Evolutionary conservation across 306 rosid species (phyloP).

Genomic region (Albizia julibrissin): DNA sequence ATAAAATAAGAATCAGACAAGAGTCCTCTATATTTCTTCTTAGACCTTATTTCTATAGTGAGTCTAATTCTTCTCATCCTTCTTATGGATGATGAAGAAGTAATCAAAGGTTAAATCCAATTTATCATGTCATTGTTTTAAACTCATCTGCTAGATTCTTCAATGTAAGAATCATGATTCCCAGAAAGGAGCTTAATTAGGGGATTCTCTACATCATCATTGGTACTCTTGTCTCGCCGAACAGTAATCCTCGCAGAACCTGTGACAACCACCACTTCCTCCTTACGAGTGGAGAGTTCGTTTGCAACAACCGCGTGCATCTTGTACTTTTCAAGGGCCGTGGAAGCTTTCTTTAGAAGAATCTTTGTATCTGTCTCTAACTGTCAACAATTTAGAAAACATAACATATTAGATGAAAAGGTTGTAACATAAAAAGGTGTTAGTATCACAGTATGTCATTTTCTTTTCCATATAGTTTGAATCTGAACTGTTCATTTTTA

Average conservation of each 20-base stretch:
- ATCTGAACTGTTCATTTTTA: background rate
- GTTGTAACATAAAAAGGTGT: slow-evolving; percentile 9
- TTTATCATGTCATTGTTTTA: background rate
- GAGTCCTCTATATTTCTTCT: background rate
- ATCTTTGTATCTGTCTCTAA: slow-evolving; percentile 89
- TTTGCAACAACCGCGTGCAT: slow-evolving; percentile 93
- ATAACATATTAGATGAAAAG: background rate
- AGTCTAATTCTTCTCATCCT: slow-evolving; percentile 11
- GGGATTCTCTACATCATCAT: slow-evolving; percentile 65
- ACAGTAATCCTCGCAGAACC: slow-evolving; percentile 54
- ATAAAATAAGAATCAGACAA: background rate
- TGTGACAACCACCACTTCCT: slow-evolving; percentile 79
- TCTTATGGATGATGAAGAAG: background rate
- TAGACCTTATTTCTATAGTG: background rate
- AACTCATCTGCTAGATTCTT: slow-evolving; percentile 39
- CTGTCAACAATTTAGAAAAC: slow-evolving; percentile 44
- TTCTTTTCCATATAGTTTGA: background rate
- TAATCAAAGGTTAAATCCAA: slow-evolving; percentile 10
- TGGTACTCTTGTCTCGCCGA: slow-evolving; percentile 50
- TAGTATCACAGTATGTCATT: background rate
- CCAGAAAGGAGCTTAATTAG: slow-evolving; percentile 54
- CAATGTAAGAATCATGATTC: slow-evolving; percentile 56
- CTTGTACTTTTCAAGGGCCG: slow-evolving; percentile 79
- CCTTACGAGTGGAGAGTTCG: slow-evolving; percentile 83
- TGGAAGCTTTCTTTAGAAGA: slow-evolving; percentile 73